Conservation (phyloP, 164 flowering plant genomes). For the Magnolia changhungtana region DNA sequence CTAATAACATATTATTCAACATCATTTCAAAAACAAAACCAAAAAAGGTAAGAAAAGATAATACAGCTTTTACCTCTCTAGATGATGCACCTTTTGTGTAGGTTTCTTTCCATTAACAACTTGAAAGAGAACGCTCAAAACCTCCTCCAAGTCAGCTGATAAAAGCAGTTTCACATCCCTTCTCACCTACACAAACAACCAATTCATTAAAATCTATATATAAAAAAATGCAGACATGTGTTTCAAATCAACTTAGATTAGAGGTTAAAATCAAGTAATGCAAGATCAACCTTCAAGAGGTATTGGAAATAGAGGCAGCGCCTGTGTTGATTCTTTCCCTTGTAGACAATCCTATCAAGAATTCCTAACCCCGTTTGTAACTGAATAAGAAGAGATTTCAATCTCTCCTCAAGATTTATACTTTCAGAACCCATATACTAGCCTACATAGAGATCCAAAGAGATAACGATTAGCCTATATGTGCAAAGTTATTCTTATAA, state of each 20-base stretch:
- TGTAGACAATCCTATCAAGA: constrained; percentile 64
- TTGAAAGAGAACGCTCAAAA: constrained; percentile 43
- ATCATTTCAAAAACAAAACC: neutral
- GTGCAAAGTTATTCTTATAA: neutral
- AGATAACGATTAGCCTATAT: neutral
- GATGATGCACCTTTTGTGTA: constrained; percentile 49
- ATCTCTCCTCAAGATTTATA: constrained; percentile 34
- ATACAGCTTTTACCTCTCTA: constrained; percentile 50
- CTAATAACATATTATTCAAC: neutral
- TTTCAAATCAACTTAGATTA: neutral
- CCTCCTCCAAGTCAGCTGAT: constrained; percentile 54
- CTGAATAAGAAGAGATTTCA: constrained; percentile 41
- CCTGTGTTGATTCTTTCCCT: constrained; percentile 80
- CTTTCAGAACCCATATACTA: constrained; percentile 29
- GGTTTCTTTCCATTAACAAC: constrained; percentile 57
- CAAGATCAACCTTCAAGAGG: constrained; percentile 48
- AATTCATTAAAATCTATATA: neutral
- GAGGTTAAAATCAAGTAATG: neutral
- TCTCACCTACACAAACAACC: constrained; percentile 48
- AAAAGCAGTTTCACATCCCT: constrained; percentile 70
- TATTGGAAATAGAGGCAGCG: constrained; percentile 62
- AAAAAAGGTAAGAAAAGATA: neutral
- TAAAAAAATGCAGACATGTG: neutral
- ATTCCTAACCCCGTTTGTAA: constrained; percentile 49
- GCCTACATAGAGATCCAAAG: constrained; percentile 3